Evolutionary conservation across 106 monocot genomes (phyloP).

Genomic region (Phalaenopsis aphrodite): DNA sequence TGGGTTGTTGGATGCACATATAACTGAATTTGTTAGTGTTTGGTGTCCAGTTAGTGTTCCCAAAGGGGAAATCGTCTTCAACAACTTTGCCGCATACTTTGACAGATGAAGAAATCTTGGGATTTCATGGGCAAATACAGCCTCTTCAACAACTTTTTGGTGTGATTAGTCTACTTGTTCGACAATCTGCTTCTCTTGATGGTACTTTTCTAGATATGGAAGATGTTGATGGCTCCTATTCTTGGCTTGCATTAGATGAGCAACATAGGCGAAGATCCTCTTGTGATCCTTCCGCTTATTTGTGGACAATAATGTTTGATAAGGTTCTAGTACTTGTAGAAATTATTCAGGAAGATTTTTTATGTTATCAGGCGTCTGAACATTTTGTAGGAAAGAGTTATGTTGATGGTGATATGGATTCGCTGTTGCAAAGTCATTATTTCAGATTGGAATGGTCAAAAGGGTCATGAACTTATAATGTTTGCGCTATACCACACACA

Average conservation of each 20-base stretch:
- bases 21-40: conserved; percentile 62
- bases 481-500: conserved; percentile 69
- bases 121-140: conserved; percentile 27
- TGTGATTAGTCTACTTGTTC: conserved; percentile 67
- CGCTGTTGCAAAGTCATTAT: conserved; percentile 52
- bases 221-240: conserved; percentile 68
- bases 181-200: conserved; percentile 77
- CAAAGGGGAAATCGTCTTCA: conserved; percentile 43
- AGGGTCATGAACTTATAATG: conserved; percentile 92
- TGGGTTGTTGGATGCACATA: conserved; percentile 36
- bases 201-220: conserved; percentile 65
- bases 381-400: conserved; percentile 21
- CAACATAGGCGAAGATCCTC: conserved; percentile 72
- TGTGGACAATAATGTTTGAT: no score
- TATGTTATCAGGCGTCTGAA: no score
- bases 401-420: conserved; percentile 45
- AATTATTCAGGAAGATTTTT: no score
- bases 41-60: conserved; percentile 72
- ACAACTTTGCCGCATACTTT: conserved; percentile 25
- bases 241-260: conserved; percentile 79
- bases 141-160: conserved; percentile 78
- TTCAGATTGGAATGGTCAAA: conserved; percentile 52
- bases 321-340: no score
- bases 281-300: conserved; percentile 52
- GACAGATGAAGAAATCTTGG: conserved; percentile 29